A percentile compares a stretch with the other conserved stretches of the same genome.
Conservation (phyloP, 2,329 filamentous ascomycete genomes). For the Monosporascus ibericus region DNA sequence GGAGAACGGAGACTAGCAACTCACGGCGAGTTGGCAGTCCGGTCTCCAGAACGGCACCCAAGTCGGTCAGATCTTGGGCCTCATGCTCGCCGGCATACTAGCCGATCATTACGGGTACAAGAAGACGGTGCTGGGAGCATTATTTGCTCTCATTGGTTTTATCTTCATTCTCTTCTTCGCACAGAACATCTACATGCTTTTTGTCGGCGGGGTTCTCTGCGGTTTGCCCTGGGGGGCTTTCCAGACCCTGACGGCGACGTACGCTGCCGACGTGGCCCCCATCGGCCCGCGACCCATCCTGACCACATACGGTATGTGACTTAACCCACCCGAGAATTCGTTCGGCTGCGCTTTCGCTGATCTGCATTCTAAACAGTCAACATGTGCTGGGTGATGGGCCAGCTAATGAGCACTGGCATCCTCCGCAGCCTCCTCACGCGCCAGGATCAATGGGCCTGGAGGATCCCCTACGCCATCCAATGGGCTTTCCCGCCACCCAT, state of each 20-base stretch:
- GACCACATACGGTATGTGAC: slow-evolving; percentile 11
- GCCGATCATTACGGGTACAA: slow-evolving; percentile 30
- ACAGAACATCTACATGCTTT: slow-evolving; percentile 20
- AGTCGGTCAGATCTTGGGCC: slow-evolving; percentile 35
- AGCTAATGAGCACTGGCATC: slow-evolving; percentile 30
- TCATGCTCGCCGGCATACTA: slow-evolving; percentile 32
- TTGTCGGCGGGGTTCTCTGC: slow-evolving; percentile 29
- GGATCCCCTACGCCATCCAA: slow-evolving; percentile 32
- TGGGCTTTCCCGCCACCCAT: slow-evolving; percentile 33
- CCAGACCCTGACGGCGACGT: slow-evolving; percentile 18
- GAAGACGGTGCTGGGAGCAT: slow-evolving; percentile 29
- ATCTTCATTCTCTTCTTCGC: slow-evolving; percentile 34
- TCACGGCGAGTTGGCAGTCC: slow-evolving; percentile 37
- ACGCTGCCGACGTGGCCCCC: slow-evolving; percentile 24
- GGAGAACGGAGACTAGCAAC: slow-evolving; percentile 29
- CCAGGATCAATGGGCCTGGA: slow-evolving; percentile 28
- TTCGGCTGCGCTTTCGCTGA: too few species aligned
- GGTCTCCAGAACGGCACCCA: slow-evolving; percentile 32
- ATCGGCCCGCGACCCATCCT: slow-evolving; percentile 20
- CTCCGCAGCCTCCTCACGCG: slow-evolving; percentile 23
- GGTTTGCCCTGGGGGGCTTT: slow-evolving; percentile 28
- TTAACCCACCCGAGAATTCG: too few species aligned
- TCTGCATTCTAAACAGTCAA: slow-evolving; percentile 9
- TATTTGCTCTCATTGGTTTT: slow-evolving; percentile 26
- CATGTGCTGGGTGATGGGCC: slow-evolving; percentile 33